Evolutionary conservation across 495 filamentous ascomycete species (phyloP).

Genomic region (Penicillium turbatum): DNA sequence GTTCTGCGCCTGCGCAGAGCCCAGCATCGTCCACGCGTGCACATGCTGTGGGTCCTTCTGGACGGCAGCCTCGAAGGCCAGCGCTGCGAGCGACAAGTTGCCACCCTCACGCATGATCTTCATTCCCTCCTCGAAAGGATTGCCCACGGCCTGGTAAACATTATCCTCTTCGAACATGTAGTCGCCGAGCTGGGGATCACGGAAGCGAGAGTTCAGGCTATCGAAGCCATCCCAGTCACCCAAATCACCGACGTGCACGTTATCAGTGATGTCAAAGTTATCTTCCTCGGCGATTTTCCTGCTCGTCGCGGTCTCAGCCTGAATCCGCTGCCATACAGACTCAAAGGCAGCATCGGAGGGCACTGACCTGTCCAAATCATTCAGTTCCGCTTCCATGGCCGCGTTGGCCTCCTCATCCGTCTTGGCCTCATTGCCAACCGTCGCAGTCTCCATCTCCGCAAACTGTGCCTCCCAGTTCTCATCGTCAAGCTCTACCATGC

Average conservation of each 20-base stretch:
- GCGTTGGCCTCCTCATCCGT: constrained; percentile 65
- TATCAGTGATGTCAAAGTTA: constrained; percentile 47
- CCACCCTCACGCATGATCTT: constrained; percentile 88
- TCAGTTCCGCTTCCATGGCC: constrained; percentile 83
- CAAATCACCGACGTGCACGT: constrained; percentile 61
- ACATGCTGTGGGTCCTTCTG: constrained; percentile 84
- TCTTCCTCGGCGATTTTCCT: constrained; percentile 68
- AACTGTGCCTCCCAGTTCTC: constrained; percentile 96
- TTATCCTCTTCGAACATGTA: constrained; percentile 97
- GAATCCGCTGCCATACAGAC: constrained; percentile 78
- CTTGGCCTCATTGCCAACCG: constrained; percentile 55
- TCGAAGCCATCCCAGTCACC: constrained; percentile 71
- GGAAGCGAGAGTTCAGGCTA: constrained; percentile 53
- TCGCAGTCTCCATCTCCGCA: constrained; percentile 73
- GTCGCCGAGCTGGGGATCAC: constrained; percentile 73
- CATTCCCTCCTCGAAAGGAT: constrained; percentile 87
- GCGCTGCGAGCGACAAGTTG: constrained; percentile 86
- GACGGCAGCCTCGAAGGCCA: constrained; percentile 96
- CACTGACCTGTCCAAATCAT: constrained; percentile 86
- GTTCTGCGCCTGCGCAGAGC: constrained; percentile 91
- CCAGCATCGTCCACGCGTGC: constrained; percentile 89
- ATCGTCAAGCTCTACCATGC: constrained; percentile 90
- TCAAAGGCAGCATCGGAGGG: constrained; percentile 73
- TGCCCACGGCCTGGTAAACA: constrained; percentile 66
- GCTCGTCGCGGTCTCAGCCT: constrained; percentile 69